Evolutionary conservation across 1,284 basidiomycete genomes (phyloP), one percentile per base, ranked within the genome.

Genomic region (Melampsora larici-populina): DNA sequence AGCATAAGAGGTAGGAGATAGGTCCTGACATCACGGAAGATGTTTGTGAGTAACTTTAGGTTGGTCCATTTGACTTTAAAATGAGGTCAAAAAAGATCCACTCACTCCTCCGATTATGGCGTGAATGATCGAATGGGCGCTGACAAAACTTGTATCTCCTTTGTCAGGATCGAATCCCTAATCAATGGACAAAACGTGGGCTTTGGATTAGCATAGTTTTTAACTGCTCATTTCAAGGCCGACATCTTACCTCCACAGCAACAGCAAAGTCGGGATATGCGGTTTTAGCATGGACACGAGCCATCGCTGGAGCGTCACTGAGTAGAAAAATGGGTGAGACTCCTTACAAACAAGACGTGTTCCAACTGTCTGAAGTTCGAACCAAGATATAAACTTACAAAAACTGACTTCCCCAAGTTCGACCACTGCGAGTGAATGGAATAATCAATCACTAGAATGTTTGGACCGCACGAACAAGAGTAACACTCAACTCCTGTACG

Each of bases 321-420:
- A 31, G 24, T 13, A 65, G 17, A 24, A 60, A 60, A 2, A 18
- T 24, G n/a, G 7, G 15, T 26, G 13, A 46, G 43, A 8, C 43
- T 46, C 43, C 43, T 17, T 46, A 1, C 43, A 24, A 24, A 60
- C 1, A 24, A 26, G 55, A 60, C 13, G 15, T 58, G 1, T 8
- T 58, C 8, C 7, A 21, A 15, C 51, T 60, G 15, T 6, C 7
- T 26, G 1, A 60, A 60, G 15, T 11, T 9, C n/a, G 2, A 60
- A 60, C 5, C 26, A 26, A 24, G 17, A 21, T 29, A 6, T 15
- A 73, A 33, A 62, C 74, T 76, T 29, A 76, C 74, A 76, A 76
- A 64, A 46, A 76, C 29, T 76, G 74, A 63, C 66, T 76, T 48
- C 74, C 74, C 36, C 66, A 76, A 46, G 51, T 76, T 21, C 66